A percentile compares a stretch with the other conserved stretches of the same genome.
phyloP scores from a whole-genome alignment of 2,329 filamentous ascomycete genomes.

The Cordyceps fumosorosea region DNA sequence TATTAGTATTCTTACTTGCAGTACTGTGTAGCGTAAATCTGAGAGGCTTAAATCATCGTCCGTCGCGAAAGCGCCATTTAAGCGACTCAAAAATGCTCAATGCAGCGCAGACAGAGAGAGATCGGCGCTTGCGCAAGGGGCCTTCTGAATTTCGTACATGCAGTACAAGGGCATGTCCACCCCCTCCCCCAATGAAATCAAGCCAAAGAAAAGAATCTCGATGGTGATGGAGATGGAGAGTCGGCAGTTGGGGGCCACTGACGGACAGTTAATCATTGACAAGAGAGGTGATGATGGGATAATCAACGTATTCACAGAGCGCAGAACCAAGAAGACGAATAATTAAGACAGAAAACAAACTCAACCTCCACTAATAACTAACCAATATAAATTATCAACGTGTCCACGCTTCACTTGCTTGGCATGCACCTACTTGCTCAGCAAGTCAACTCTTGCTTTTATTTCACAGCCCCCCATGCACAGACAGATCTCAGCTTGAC shows the following conservation, averaged over 20 bases:
- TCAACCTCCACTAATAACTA: not conserved
- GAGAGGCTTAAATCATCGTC: not conserved
- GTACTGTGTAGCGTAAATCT: not conserved
- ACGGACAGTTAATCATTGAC: too few species aligned
- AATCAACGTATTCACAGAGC: not conserved
- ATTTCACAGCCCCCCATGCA: not conserved
- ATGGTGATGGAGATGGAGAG: not conserved
- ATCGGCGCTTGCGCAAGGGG: constrained; percentile 4
- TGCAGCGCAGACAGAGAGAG: not conserved
- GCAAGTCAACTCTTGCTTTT: not conserved
- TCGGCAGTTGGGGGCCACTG: too few species aligned
- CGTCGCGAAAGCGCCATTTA: not conserved
- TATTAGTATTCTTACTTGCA: too few species aligned
- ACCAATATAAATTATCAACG: not conserved
- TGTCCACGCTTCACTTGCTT: not conserved
- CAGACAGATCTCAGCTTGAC: not conserved
- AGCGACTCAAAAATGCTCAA: constrained; percentile 10
- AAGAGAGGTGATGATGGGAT: not conserved
- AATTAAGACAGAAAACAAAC: not conserved
- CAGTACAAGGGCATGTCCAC: too few species aligned
- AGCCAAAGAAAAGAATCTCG: not conserved
- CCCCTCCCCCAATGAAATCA: too few species aligned
- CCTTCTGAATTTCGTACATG: not conserved
- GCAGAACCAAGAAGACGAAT: not conserved
- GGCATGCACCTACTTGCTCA: not conserved